A percentile compares a stretch with the other conserved stretches of the same genome.
Evolutionary conservation across 768 basidiomycete genomes (phyloP).

Genomic region (Tylopilus sp.): DNA sequence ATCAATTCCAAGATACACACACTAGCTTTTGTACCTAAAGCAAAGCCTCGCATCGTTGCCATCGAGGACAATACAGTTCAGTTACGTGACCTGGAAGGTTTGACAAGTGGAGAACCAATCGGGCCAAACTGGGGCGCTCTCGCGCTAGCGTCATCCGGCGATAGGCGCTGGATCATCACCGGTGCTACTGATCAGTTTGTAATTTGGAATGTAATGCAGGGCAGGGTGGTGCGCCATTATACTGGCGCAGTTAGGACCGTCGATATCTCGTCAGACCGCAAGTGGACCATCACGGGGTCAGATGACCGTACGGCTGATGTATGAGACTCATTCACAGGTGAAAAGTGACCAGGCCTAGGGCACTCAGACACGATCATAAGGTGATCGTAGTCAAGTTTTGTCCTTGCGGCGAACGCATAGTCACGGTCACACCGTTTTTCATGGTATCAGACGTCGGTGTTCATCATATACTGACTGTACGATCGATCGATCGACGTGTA

Average conservation of each 20-base stretch:
- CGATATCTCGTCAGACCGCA: conserved; percentile 18
- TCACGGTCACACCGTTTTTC: conserved; percentile 18
- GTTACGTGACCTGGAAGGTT: conserved; percentile 1
- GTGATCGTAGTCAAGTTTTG: conserved; percentile 19
- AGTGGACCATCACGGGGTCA: conserved; percentile 18
- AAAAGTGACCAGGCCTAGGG: background rate
- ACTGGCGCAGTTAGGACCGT: conserved; percentile 11
- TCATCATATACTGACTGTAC: too few species aligned
- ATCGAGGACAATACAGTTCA: conserved; percentile 8
- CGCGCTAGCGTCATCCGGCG: conserved; percentile 9
- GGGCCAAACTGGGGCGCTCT: conserved; percentile 1
- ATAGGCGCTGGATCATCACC: conserved; percentile 6
- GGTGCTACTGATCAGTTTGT: conserved; percentile 5
- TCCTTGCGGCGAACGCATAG: conserved; percentile 16
- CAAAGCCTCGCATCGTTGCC: conserved; percentile 3
- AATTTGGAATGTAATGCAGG: conserved; percentile 7
- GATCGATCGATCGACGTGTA: too few species aligned
- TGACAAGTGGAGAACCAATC: conserved; percentile 13
- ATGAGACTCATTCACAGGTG: conserved; percentile 15
- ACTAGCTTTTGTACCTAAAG: conserved; percentile 7
- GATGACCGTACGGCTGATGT: conserved; percentile 10
- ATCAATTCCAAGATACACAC: conserved; percentile 12
- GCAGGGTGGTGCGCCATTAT: background rate
- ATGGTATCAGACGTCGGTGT: too few species aligned
- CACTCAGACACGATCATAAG: conserved; percentile 16